phyloP scores from a whole-genome alignment of 176 grass and related monocot species.

The Olyra latifolia region DNA sequence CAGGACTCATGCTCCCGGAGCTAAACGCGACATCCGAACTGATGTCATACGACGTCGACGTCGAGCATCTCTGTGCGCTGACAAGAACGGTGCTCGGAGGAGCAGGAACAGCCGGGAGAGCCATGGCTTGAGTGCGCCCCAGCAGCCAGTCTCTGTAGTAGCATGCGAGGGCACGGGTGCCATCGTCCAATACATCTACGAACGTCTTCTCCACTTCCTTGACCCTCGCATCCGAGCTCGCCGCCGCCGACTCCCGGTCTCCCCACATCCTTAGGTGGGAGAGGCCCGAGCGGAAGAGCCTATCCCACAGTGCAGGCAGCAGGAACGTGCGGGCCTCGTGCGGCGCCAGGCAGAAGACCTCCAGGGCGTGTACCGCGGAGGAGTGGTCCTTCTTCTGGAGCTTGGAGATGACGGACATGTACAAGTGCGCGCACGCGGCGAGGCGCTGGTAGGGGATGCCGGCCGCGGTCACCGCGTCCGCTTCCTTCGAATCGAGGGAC shows the following conservation, averaged over 20 bases:
- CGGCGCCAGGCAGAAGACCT: slow-evolving; percentile 64
- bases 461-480: slow-evolving; percentile 17
- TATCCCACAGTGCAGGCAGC: slow-evolving; percentile 63
- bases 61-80: background rate
- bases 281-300: slow-evolving; percentile 53
- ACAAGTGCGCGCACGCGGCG: slow-evolving; percentile 46
- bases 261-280: slow-evolving; percentile 63
- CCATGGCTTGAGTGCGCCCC: slow-evolving; percentile 43
- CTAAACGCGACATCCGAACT: slow-evolving; percentile 40
- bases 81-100: slow-evolving; percentile 34
- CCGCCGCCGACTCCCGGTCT: slow-evolving; percentile 41
- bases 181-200: slow-evolving; percentile 41
- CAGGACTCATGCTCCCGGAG: slow-evolving; percentile 28
- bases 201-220: slow-evolving; percentile 51
- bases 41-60: slow-evolving; percentile 31
- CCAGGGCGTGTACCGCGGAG: slow-evolving; percentile 56
- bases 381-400: slow-evolving; percentile 47
- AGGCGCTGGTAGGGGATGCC: slow-evolving; percentile 26
- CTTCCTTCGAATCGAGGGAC: slow-evolving; percentile 5
- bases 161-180: slow-evolving; percentile 57
- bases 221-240: slow-evolving; percentile 8
- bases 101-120: slow-evolving; percentile 37
- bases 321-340: slow-evolving; percentile 45
- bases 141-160: slow-evolving; percentile 92
- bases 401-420: slow-evolving; percentile 37